phyloP scores from a whole-genome alignment of 352 stramenopile species.

The Thraustochytrium striatum region DNA sequence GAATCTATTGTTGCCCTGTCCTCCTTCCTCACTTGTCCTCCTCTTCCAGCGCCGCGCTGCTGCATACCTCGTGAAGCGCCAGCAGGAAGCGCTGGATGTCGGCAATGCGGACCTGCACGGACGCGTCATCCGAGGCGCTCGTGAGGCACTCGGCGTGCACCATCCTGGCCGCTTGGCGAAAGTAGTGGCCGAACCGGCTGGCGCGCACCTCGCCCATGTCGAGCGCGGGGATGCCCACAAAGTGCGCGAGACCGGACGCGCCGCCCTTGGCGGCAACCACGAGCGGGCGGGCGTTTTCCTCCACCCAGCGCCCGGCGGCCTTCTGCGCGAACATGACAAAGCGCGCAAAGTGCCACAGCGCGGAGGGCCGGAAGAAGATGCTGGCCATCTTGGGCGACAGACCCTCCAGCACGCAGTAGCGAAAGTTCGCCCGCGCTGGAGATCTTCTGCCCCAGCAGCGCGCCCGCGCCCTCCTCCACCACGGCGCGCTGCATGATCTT shows the following conservation, averaged over 20 bases:
- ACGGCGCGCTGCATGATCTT: conserved; percentile 91
- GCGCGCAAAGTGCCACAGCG: not conserved
- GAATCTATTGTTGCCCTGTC: no score
- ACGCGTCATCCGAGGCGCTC: not conserved
- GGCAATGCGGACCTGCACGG: not conserved
- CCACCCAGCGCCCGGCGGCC: conserved; percentile 1
- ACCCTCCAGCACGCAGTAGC: conserved; percentile 34
- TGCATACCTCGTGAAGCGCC: conserved; percentile 26
- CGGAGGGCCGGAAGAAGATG: conserved; percentile 36
- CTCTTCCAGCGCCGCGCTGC: no score
- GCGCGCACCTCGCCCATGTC: not conserved
- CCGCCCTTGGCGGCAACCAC: conserved; percentile 20
- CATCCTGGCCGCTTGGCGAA: conserved; percentile 9
- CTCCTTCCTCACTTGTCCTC: no score
- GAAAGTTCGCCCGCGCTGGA: conserved; percentile 31
- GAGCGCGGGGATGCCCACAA: conserved; percentile 13
- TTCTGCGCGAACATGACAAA: conserved; percentile 40
- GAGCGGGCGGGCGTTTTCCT: conserved; percentile 7
- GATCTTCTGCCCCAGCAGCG: conserved; percentile 18
- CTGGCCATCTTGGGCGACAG: conserved; percentile 43
- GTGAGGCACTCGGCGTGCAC: not conserved
- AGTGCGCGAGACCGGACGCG: not conserved
- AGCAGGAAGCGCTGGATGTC: conserved; percentile 28
- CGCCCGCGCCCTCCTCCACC: conserved; percentile 67
- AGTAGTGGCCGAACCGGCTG: conserved; percentile 29